Base-by-base conservation (phyloP, 345 rosid species). In the Diplotaxis tenuifolia region DNA sequence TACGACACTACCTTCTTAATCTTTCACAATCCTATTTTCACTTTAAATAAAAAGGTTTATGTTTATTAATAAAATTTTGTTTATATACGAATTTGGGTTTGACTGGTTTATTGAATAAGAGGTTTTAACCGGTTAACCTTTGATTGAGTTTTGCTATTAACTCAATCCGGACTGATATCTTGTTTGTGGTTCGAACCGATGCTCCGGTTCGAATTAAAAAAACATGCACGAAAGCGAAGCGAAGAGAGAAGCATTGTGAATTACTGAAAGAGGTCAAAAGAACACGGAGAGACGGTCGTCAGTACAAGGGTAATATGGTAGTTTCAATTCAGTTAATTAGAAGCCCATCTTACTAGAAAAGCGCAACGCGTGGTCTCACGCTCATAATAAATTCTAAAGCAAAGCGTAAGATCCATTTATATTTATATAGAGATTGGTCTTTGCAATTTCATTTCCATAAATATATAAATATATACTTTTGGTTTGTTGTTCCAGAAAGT, bases 341-440 rank as follows among this genome's bases (percentile, higher is more conserved):
- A 59, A 47, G 65, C 68, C 56, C 45, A 50, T 36, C 56, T 16
- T 42, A 50, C 34, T 9, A 67, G 65, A 67, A 68, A 40, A 55
- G 65, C 71, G 79, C 75, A 55, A 70, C 75, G 79, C 75, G 75
- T 76, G 79, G 66, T 63, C 55, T 70, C 71, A 76, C 75, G 75
- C 80, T 70, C 71, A 55, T 28, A 32, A 15, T 23, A 57, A 73
- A 52, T 40, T 57, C 9, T 34, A 1, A 72, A 57, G 23, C 27
- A 59, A 60, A 68, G 79, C 68, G 79, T 69, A 69, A 75, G 70
- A 62, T 75, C 59, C 75, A 69, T 75, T 45, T 5, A 58, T 58
- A 14, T n/a, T 15, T 21, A 22, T 21, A 71, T 31, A 59, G 65
- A 59, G 42, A 58, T n/a, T 42, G 62, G 22, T 50, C 11, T 59